These are phyloP conservation scores for Arthrocladium fulminans DNA, from an alignment of 2,329 filamentous ascomycete species.

Conservation along the genomic window DNA sequence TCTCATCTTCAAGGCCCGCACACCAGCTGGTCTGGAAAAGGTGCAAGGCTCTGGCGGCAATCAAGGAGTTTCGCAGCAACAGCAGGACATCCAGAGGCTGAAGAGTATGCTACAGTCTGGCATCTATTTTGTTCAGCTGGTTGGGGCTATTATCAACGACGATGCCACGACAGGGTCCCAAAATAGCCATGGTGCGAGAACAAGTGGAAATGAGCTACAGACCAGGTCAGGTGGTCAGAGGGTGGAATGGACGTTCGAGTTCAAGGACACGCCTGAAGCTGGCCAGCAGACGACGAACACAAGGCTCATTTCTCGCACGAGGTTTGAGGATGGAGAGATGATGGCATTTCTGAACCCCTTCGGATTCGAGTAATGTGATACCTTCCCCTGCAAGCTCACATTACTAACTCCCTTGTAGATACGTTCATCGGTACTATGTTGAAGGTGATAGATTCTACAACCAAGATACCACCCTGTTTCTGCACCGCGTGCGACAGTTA, in stretches of 20 bases:
- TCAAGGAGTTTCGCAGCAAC: constrained; percentile 33
- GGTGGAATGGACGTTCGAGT: constrained; percentile 36
- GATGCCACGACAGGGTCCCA: not conserved
- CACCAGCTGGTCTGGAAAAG: constrained; percentile 36
- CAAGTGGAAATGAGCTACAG: constrained; percentile 7
- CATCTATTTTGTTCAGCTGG: constrained; percentile 47
- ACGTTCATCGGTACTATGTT: constrained; percentile 48
- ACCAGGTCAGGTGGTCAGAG: constrained; percentile 1
- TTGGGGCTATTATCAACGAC: constrained; percentile 31
- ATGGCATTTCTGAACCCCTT: constrained; percentile 42
- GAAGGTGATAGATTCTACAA: constrained; percentile 51
- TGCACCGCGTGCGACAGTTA: constrained; percentile 47
- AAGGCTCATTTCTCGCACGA: constrained; percentile 42
- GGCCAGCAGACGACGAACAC: constrained; percentile 46
- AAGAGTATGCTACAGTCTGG: constrained; percentile 42
- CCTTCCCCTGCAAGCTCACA: not conserved
- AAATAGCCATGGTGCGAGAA: constrained; percentile 10
- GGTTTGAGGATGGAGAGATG: constrained; percentile 42
- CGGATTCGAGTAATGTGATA: constrained; percentile 44
- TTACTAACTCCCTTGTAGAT: constrained; percentile 31
- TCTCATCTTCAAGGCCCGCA: constrained; percentile 49
- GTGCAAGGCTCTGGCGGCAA: constrained; percentile 31
- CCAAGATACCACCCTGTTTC: constrained; percentile 48
- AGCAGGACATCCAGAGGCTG: constrained; percentile 36
- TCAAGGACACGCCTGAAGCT: constrained; percentile 42